phyloP scores from a whole-genome alignment of 805 yeast species.

The Hanseniaspora nectarophila region DNA sequence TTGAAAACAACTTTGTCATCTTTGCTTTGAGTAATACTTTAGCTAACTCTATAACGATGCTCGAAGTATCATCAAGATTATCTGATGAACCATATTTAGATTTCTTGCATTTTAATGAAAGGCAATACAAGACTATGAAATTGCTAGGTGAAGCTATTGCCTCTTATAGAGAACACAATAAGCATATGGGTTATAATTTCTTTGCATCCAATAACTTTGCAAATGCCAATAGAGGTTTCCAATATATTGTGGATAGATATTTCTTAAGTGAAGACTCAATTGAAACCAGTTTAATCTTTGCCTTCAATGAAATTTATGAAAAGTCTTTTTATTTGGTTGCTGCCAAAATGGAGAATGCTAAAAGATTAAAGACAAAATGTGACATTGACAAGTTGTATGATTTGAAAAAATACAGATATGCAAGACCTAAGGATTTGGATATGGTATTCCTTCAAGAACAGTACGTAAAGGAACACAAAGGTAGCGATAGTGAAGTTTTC shows the following conservation, averaged over 20 bases:
- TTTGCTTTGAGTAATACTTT: slow-evolving; percentile 18
- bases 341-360: slow-evolving; percentile 6
- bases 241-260: slow-evolving; percentile 22
- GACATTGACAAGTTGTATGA: not conserved
- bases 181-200: not conserved
- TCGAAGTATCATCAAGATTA: slow-evolving; percentile 49
- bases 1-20: not conserved
- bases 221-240: slow-evolving; percentile 20
- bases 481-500: not conserved
- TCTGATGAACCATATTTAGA: slow-evolving; percentile 28
- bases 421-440: not conserved
- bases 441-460: not conserved
- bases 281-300: slow-evolving; percentile 1
- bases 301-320: slow-evolving; percentile 6
- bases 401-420: not conserved
- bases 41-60: slow-evolving; percentile 43
- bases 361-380: not conserved
- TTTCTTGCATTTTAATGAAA: slow-evolving; percentile 30
- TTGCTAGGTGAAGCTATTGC: slow-evolving; percentile 24
- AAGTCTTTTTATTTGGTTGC: slow-evolving; percentile 1
- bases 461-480: not conserved
- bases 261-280: slow-evolving; percentile 20
- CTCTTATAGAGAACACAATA: slow-evolving; percentile 19
- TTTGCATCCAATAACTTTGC: slow-evolving; percentile 4
- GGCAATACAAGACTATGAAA: slow-evolving; percentile 30